Conservation (phyloP, 2,329 filamentous ascomycete species). For the Eutypella sp. region DNA sequence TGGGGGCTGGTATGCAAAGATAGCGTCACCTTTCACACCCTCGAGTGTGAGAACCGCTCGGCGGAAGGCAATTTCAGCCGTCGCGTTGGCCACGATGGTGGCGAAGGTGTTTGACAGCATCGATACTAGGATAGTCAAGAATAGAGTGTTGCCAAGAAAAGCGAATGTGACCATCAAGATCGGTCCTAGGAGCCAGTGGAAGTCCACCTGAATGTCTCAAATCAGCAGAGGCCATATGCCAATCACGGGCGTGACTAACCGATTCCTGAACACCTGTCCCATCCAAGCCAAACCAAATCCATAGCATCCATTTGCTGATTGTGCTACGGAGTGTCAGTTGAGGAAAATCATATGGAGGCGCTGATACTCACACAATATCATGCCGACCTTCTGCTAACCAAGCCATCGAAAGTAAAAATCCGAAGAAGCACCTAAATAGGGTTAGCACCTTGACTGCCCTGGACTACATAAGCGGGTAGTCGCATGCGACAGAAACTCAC, state of each 20-base stretch:
- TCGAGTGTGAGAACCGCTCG: conserved; percentile 77
- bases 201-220: conserved; percentile 47
- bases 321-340: conserved; percentile 38
- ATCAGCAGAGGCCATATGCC: conserved; percentile 5
- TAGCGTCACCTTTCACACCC: conserved; percentile 77
- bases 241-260: conserved; percentile 28
- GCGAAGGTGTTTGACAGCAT: conserved; percentile 83
- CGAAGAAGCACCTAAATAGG: conserved; percentile 60
- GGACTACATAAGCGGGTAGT: too few relatives aligned
- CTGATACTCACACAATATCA: conserved; percentile 45
- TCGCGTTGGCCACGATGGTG: conserved; percentile 69
- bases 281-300: conserved; percentile 87
- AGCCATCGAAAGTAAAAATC: conserved; percentile 72
- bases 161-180: conserved; percentile 78
- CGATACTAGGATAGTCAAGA: conserved; percentile 83
- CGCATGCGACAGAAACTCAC: too few relatives aligned
- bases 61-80: conserved; percentile 79
- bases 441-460: too few relatives aligned
- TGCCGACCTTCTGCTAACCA: conserved; percentile 69
- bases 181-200: conserved; percentile 76
- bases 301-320: conserved; percentile 87
- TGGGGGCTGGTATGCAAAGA: conserved; percentile 77
- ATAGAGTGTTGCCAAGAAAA: conserved; percentile 81
- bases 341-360: not conserved
- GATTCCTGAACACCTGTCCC: conserved; percentile 59